phyloP scores from a whole-genome alignment of 495 filamentous ascomycete genomes.

The Annulohypoxylon bovei region DNA sequence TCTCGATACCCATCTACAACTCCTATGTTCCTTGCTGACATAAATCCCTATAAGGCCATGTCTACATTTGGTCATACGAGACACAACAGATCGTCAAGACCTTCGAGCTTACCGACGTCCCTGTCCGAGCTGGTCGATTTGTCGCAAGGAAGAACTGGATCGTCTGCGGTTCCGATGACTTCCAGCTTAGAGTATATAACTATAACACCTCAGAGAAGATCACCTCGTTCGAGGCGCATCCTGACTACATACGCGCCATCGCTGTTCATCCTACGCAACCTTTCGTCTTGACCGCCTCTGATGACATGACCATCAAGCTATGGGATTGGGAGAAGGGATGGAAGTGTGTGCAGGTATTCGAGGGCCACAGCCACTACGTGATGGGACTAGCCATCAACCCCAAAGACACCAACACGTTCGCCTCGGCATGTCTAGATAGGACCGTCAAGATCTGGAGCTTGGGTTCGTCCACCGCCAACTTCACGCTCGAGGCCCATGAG shows the following conservation, averaged over 20 bases:
- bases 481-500: constrained; percentile 96
- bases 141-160: constrained; percentile 99
- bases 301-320: constrained; percentile 99
- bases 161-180: constrained; percentile 97
- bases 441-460: constrained; percentile 99
- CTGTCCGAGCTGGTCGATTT: constrained; percentile 95
- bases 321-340: constrained; percentile 99
- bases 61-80: constrained; percentile 99
- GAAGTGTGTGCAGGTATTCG: constrained; percentile 98
- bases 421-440: constrained; percentile 93
- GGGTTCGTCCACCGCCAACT: constrained; percentile 88
- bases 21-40: constrained; percentile 7
- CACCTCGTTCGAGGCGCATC: constrained; percentile 96
- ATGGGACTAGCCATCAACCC: constrained; percentile 99
- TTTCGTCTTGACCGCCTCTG: constrained; percentile 93
- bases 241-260: constrained; percentile 98
- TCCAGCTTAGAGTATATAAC: constrained; percentile 93
- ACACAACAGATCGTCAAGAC: constrained; percentile 98
- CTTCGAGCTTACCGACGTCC: constrained; percentile 99
- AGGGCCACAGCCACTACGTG: constrained; percentile 97
- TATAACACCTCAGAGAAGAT: constrained; percentile 99
- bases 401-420: constrained; percentile 98
- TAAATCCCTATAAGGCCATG: constrained; percentile 71
- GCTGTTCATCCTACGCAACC: constrained; percentile 96
- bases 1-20: neutral